These are phyloP conservation scores for Cutaneotrichosporon curvatum DNA, from an alignment of 1,284 basidiomycete species.

Conservation along the genomic window DNA sequence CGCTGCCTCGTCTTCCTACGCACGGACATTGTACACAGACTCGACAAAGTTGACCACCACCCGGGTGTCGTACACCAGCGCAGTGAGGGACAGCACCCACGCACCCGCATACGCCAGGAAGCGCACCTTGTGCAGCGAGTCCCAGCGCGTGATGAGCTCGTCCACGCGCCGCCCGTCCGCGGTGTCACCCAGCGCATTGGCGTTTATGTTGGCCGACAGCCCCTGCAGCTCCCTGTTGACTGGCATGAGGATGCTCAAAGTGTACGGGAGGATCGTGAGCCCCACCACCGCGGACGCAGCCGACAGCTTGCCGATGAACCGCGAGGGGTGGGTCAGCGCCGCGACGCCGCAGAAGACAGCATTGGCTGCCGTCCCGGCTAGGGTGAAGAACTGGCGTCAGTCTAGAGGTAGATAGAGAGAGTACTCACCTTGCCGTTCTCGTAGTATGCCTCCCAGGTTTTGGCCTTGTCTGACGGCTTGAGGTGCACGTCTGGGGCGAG, in stretches of 20 bases:
- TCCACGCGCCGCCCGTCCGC: slow-evolving; percentile 5
- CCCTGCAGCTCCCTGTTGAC: slow-evolving; percentile 20
- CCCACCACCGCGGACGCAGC: slow-evolving; percentile 16
- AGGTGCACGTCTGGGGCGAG: slow-evolving; percentile 4
- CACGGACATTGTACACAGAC: not conserved
- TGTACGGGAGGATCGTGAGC: slow-evolving; percentile 21
- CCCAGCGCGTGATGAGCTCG: slow-evolving; percentile 20
- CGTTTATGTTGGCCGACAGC: not conserved
- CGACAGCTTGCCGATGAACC: slow-evolving; percentile 15
- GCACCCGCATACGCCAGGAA: slow-evolving; percentile 7
- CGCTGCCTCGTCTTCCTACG: too few relatives aligned
- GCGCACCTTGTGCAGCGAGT: slow-evolving; percentile 17
- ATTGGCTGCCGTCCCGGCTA: slow-evolving; percentile 9
- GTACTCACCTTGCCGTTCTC: slow-evolving; percentile 18
- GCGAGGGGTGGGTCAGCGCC: slow-evolving; percentile 15
- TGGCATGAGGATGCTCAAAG: slow-evolving; percentile 10
- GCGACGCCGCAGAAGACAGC: slow-evolving; percentile 13
- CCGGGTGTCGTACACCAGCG: slow-evolving; percentile 5
- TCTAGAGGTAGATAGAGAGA: too few relatives aligned
- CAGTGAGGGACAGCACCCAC: slow-evolving; percentile 7
- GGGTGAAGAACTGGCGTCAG: slow-evolving; percentile 12
- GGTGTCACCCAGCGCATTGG: slow-evolving; percentile 4
- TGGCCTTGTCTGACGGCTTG: slow-evolving; percentile 6
- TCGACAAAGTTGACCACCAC: slow-evolving; percentile 1
- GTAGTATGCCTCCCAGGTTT: slow-evolving; percentile 17